A percentile compares a stretch with the other conserved stretches of the same genome.
Conservation (phyloP, 805 yeast genomes). For the Kuraishia floccosa region DNA sequence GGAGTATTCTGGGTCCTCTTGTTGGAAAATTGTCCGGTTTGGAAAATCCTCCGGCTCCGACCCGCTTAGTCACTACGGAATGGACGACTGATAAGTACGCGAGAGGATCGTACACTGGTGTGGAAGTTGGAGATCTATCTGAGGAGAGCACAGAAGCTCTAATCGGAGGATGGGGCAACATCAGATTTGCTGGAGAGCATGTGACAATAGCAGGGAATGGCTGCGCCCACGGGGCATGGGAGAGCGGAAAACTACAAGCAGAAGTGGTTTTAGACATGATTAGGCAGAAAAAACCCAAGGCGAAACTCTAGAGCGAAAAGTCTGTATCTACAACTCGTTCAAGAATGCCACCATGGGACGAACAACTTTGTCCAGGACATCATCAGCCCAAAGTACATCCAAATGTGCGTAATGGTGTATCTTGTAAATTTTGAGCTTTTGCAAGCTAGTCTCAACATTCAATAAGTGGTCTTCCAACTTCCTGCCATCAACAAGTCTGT, state of each 20-base stretch:
- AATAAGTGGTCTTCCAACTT: slow-evolving; percentile 54
- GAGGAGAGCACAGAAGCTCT: slow-evolving; percentile 18
- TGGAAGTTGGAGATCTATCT: slow-evolving; percentile 25
- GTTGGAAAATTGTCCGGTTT: slow-evolving; percentile 11
- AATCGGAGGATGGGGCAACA: slow-evolving; percentile 4
- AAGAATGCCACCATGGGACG: slow-evolving; percentile 25
- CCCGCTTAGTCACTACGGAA: slow-evolving; percentile 18
- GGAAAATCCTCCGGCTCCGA: slow-evolving; percentile 13
- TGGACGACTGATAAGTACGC: slow-evolving; percentile 44
- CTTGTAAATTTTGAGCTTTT: slow-evolving; percentile 25
- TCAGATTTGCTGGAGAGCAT: slow-evolving; percentile 51
- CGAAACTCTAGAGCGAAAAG: background rate
- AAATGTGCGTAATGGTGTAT: slow-evolving; percentile 69
- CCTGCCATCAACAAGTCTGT: slow-evolving; percentile 68
- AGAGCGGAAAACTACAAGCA: slow-evolving; percentile 38
- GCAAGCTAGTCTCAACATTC: slow-evolving; percentile 39
- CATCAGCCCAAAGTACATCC: slow-evolving; percentile 90
- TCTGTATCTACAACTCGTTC: too few relatives aligned
- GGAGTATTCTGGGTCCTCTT: slow-evolving; percentile 34
- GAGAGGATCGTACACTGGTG: slow-evolving; percentile 30
- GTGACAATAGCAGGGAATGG: slow-evolving; percentile 40
- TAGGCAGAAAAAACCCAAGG: background rate
- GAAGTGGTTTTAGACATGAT: slow-evolving; percentile 7
- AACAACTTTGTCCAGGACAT: slow-evolving; percentile 58
- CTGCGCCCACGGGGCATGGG: slow-evolving; percentile 50